These are phyloP conservation scores for Hirschfeldia incana DNA, from an alignment of 345 rosid genomes.

Conservation along the genomic window DNA sequence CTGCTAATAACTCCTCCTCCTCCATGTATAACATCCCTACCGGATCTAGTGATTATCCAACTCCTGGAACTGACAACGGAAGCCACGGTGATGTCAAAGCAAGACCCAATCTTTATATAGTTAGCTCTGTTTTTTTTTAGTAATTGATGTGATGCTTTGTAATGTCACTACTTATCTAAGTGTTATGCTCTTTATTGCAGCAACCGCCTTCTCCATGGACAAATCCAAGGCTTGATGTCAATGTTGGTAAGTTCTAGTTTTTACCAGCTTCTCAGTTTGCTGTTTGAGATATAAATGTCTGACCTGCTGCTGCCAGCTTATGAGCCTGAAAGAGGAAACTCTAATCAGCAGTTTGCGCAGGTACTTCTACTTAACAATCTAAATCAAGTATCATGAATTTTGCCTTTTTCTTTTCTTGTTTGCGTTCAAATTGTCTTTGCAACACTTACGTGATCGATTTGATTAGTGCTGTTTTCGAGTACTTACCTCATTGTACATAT, in stretches of 20 bases:
- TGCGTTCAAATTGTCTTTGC: not conserved
- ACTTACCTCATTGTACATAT: constrained; percentile 25
- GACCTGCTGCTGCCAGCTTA: constrained; percentile 59
- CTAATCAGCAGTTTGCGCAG: constrained; percentile 76
- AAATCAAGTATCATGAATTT: not conserved
- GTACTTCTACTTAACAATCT: constrained; percentile 39
- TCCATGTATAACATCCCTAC: constrained; percentile 92
- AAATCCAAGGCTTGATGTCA: constrained; percentile 89
- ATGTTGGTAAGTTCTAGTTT: constrained; percentile 72
- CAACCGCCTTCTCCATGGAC: constrained; percentile 91
- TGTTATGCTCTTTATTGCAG: constrained; percentile 43
- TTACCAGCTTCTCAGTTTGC: constrained; percentile 15
- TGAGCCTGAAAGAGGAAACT: constrained; percentile 74
- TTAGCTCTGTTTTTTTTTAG: constrained; percentile 31
- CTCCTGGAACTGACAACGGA: constrained; percentile 69
- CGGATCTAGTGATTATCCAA: constrained; percentile 78
- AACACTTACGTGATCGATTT: not conserved
- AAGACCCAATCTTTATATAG: constrained; percentile 84
- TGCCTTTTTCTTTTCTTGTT: constrained; percentile 8
- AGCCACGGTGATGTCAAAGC: constrained; percentile 64
- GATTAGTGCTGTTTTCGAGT: constrained; percentile 44
- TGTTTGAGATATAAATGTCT: constrained; percentile 16
- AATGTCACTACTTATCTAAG: not conserved
- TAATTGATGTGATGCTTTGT: not conserved
- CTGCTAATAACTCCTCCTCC: constrained; percentile 73